Percentiles rank a stretch among this genome's conserved stretches.
These are phyloP conservation scores for Sporothrix pallida DNA, from an alignment of 2,329 filamentous ascomycete genomes.

Conservation along the genomic window DNA sequence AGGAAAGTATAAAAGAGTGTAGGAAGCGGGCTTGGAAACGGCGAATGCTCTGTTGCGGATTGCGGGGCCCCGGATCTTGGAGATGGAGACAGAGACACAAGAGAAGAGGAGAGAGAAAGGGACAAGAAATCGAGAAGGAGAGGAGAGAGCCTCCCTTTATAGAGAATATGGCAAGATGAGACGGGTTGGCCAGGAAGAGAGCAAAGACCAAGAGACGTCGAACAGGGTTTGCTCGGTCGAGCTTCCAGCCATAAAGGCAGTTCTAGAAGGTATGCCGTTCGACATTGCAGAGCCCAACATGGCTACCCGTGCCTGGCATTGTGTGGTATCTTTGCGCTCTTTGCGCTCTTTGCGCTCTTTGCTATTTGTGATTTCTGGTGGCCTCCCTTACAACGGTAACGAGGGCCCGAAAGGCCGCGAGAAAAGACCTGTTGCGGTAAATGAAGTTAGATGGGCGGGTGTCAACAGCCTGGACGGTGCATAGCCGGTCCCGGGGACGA, in stretches of 20 bases:
- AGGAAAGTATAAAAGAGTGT: constrained; percentile 8
- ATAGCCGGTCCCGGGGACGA: constrained; percentile 30
- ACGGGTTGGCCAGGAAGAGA: background rate
- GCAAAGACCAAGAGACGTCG: background rate
- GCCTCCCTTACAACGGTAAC: constrained; percentile 18
- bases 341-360: background rate
- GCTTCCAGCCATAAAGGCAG: constrained; percentile 10
- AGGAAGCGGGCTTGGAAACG: constrained; percentile 13
- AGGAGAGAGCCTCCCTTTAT: constrained; percentile 23
- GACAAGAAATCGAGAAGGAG: background rate
- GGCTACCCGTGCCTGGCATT: background rate
- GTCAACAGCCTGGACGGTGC: constrained; percentile 30
- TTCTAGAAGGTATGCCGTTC: constrained; percentile 29
- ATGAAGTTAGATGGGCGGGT: constrained; percentile 32
- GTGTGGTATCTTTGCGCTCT: background rate
- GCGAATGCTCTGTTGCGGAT: constrained; percentile 24
- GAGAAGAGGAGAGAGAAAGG: constrained; percentile 14
- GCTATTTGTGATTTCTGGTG: background rate
- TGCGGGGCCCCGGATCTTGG: constrained; percentile 34
- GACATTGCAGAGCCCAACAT: background rate
- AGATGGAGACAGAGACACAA: constrained; percentile 22
- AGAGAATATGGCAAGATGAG: constrained; percentile 4
- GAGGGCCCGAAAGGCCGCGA: constrained; percentile 33
- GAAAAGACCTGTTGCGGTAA: background rate
- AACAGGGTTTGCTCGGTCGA: constrained; percentile 1